Conservation (phyloP, 2,329 filamentous ascomycete genomes). For the Penicillium corylophilum region DNA sequence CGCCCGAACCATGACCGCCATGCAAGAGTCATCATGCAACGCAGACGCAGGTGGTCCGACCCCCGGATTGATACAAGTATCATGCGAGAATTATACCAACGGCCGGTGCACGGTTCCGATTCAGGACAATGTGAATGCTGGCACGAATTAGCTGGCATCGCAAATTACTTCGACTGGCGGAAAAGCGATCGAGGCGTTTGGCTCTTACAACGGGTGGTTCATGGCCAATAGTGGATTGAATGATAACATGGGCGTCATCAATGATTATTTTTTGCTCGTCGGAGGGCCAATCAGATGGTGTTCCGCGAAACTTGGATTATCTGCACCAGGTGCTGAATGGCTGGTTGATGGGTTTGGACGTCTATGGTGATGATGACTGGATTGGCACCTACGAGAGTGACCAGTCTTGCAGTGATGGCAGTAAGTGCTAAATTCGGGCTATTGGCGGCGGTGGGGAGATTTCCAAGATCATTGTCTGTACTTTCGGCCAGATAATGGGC, state of each 20-base stretch:
- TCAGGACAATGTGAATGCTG: conserved; percentile 38
- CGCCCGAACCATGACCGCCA: conserved; percentile 37
- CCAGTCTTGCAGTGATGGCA: conserved; percentile 17
- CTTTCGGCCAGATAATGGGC: background rate
- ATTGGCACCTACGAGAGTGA: conserved; percentile 22
- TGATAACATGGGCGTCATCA: conserved; percentile 30
- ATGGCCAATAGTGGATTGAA: conserved; percentile 30
- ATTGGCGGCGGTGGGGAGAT: background rate
- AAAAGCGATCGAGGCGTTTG: conserved; percentile 36
- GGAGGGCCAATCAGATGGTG: conserved; percentile 29
- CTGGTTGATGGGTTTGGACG: conserved; percentile 38
- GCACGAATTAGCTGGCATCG: conserved; percentile 30
- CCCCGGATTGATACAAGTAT: conserved; percentile 39
- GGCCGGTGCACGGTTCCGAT: conserved; percentile 34
- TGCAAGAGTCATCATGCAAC: conserved; percentile 41
- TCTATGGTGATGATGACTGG: conserved; percentile 30
- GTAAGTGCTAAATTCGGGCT: conserved; percentile 11
- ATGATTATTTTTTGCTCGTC: conserved; percentile 27
- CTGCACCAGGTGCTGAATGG: conserved; percentile 39
- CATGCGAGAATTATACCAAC: conserved; percentile 37
- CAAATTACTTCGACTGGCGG: conserved; percentile 25
- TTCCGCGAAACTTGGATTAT: conserved; percentile 39
- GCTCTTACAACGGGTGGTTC: conserved; percentile 41
- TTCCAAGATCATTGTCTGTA: background rate
- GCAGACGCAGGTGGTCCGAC: conserved; percentile 35